phyloP scores from a whole-genome alignment of 164 flowering plant species.

The Platanus orientalis region DNA sequence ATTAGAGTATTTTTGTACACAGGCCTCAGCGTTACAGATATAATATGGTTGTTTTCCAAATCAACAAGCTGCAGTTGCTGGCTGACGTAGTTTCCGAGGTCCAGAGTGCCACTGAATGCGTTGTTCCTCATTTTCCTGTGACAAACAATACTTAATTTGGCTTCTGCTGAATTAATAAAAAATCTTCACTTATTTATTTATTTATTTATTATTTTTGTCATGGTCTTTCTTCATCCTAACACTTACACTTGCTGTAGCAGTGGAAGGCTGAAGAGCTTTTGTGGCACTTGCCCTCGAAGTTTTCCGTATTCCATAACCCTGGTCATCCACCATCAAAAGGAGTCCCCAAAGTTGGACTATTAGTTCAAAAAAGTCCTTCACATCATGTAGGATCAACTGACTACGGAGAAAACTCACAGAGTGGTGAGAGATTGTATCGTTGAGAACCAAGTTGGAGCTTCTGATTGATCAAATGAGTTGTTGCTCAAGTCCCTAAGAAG shows the following conservation, averaged over 20 bases:
- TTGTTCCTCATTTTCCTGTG: conserved; percentile 78
- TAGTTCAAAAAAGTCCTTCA: neutral
- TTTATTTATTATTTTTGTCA: neutral
- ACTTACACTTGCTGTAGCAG: conserved; percentile 83
- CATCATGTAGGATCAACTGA: neutral
- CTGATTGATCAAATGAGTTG: conserved; percentile 62
- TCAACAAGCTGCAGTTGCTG: conserved; percentile 66
- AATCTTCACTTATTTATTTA: neutral
- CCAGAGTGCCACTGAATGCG: conserved; percentile 48
- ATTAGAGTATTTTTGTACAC: conserved; percentile 47
- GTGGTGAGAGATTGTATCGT: conserved; percentile 73
- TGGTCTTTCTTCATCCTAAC: neutral
- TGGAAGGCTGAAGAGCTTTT: conserved; percentile 54
- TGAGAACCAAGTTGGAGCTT: conserved; percentile 83
- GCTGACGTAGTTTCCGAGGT: conserved; percentile 57
- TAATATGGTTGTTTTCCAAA: conserved; percentile 60
- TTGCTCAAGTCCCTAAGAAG: conserved; percentile 81
- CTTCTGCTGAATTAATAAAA: neutral
- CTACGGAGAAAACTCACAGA: conserved; percentile 44
- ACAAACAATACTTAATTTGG: neutral
- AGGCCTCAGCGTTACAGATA: conserved; percentile 31
- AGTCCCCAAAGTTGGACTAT: conserved; percentile 5
- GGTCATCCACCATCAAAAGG: conserved; percentile 8
- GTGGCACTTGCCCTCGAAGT: conserved; percentile 58
- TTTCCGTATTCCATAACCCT: conserved; percentile 66